phyloP scores from a whole-genome alignment of 2,329 filamentous ascomycete genomes.

The Colletotrichum eleusines region DNA sequence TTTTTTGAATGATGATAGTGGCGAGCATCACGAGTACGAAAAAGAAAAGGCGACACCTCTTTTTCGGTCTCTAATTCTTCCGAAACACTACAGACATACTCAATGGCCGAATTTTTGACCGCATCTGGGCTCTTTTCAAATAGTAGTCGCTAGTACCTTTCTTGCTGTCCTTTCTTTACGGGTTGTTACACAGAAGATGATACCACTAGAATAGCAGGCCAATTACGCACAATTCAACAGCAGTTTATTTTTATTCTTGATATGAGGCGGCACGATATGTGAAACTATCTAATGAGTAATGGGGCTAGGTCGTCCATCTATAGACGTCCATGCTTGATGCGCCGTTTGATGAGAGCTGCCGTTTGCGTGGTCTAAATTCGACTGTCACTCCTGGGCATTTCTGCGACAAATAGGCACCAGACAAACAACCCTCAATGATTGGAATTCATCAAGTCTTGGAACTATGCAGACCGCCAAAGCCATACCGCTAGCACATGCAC shows the following conservation, averaged over 20 bases:
- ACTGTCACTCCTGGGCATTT: too few species aligned
- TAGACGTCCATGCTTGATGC: background rate
- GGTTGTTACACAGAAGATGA: conserved; percentile 42
- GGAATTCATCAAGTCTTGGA: background rate
- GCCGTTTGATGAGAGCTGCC: background rate
- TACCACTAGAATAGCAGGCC: conserved; percentile 44
- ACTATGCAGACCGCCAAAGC: too few species aligned
- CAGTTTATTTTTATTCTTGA: conserved; percentile 9
- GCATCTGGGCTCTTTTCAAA: conserved; percentile 22
- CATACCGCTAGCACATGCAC: background rate
- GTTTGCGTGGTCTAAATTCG: too few species aligned
- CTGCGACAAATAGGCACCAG: too few species aligned
- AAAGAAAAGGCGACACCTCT: conserved; percentile 1
- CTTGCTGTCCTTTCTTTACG: conserved; percentile 37
- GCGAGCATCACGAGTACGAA: conserved; percentile 10
- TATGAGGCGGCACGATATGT: background rate
- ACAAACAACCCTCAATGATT: too few species aligned
- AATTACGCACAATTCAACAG: conserved; percentile 35
- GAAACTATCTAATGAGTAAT: background rate
- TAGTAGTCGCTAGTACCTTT: conserved; percentile 35
- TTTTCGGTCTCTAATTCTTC: conserved; percentile 30
- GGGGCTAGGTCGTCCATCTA: background rate
- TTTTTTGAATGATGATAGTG: conserved; percentile 18
- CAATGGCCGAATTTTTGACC: conserved; percentile 18
- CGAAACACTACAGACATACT: conserved; percentile 13